These are phyloP conservation scores for Neofusicoccum parvum DNA, from an alignment of 2,329 filamentous ascomycete species.

Conservation along the genomic window DNA sequence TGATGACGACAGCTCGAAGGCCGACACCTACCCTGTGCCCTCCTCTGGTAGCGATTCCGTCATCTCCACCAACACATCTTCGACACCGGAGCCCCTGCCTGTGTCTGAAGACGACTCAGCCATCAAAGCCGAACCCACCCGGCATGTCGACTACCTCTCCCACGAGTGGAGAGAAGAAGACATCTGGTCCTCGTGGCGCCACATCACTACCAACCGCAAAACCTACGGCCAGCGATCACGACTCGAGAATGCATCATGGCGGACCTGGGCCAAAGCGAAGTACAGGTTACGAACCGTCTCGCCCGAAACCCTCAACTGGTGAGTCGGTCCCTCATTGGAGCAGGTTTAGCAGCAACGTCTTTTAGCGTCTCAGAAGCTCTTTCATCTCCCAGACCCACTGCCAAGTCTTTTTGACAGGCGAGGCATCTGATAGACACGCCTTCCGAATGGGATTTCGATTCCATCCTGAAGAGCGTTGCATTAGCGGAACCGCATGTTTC, in stretches of 20 bases:
- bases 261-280: conserved; percentile 93
- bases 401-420: background rate
- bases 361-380: too few relatives aligned
- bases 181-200: conserved; percentile 96
- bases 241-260: conserved; percentile 94
- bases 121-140: conserved; percentile 71
- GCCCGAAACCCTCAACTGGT: conserved; percentile 94
- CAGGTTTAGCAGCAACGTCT: background rate
- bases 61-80: conserved; percentile 45
- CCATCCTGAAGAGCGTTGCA: background rate
- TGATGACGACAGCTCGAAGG: conserved; percentile 24
- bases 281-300: conserved; percentile 84
- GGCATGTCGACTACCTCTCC: conserved; percentile 93
- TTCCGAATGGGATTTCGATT: background rate
- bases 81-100: conserved; percentile 56
- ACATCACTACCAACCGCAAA: conserved; percentile 78
- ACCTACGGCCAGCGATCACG: conserved; percentile 80
- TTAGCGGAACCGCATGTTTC: background rate
- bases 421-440: background rate
- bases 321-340: conserved; percentile 37
- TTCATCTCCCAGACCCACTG: background rate
- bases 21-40: conserved; percentile 50
- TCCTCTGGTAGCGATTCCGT: conserved; percentile 57
- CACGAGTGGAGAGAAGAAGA: conserved; percentile 94
- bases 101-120: conserved; percentile 78